Evolutionary conservation across 2,329 filamentous ascomycete species (phyloP).

Genomic region (Rhynchosporium secalis): DNA sequence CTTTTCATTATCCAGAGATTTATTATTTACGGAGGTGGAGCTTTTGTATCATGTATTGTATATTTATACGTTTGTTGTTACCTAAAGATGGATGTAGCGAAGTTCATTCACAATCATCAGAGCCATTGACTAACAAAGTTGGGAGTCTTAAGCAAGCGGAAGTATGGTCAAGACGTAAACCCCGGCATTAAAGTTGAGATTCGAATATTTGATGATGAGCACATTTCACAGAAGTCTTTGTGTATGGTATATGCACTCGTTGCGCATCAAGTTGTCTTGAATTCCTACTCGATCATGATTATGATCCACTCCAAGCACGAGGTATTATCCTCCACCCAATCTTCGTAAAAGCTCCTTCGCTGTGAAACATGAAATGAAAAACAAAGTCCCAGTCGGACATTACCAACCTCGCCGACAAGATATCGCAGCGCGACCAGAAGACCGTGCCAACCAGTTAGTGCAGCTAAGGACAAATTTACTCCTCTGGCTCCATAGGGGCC

Average conservation of each 20-base stretch:
- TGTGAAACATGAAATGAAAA: slow-evolving; percentile 34
- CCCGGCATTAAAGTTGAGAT: too few relatives aligned
- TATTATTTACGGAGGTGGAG: too few relatives aligned
- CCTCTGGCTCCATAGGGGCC: slow-evolving; percentile 70
- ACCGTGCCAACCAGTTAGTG: slow-evolving; percentile 28
- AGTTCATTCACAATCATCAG: too few relatives aligned
- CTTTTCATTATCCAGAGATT: too few relatives aligned
- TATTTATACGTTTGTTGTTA: too few relatives aligned
- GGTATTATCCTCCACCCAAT: slow-evolving; percentile 32
- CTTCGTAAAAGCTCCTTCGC: slow-evolving; percentile 30
- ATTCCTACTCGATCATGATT: slow-evolving; percentile 35
- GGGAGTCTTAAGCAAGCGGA: too few relatives aligned
- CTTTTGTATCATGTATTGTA: too few relatives aligned
- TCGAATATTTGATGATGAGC: background rate
- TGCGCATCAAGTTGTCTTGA: slow-evolving; percentile 30
- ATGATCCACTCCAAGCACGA: slow-evolving; percentile 28
- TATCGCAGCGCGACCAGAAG: slow-evolving; percentile 30
- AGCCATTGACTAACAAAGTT: too few relatives aligned
- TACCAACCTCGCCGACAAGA: slow-evolving; percentile 32
- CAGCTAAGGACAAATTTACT: slow-evolving; percentile 34
- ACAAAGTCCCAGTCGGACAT: slow-evolving; percentile 27
- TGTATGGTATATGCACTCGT: too few relatives aligned
- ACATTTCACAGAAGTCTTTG: background rate
- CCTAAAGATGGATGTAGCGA: too few relatives aligned
- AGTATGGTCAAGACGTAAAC: too few relatives aligned